Percentiles rank a stretch among this genome's conserved stretches.
These are phyloP conservation scores for Termitomyces eurrhizus DNA, from an alignment of 768 basidiomycete species.

Conservation along the genomic window DNA sequence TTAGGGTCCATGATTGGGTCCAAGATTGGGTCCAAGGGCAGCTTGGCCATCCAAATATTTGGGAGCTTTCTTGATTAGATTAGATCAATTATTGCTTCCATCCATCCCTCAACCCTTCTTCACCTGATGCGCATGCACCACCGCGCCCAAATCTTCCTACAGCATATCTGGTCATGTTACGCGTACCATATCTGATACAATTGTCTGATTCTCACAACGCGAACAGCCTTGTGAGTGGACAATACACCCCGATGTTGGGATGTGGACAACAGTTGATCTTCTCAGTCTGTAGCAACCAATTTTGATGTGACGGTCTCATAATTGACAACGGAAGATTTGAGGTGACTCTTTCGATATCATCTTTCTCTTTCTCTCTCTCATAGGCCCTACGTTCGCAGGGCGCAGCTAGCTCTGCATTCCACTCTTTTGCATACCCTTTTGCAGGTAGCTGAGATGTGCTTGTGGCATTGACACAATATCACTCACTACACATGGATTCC, in stretches of 20 bases:
- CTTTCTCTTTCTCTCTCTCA: constrained; percentile 5
- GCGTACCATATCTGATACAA: not conserved
- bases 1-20: not conserved
- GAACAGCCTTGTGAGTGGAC: not conserved
- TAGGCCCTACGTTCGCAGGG: constrained; percentile 21
- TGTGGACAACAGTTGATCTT: not conserved
- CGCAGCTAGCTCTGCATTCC: constrained; percentile 47
- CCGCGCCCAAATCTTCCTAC: not conserved
- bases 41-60: not conserved
- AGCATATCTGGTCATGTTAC: not conserved
- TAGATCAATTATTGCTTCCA: not conserved
- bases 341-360: not conserved
- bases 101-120: not conserved
- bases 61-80: not conserved
- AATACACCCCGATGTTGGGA: not conserved
- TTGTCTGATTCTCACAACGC: not conserved
- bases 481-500: constrained; percentile 19
- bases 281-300: constrained; percentile 8
- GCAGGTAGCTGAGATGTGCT: constrained; percentile 11
- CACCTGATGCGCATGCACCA: not conserved
- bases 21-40: not conserved
- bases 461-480: constrained; percentile 8
- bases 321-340: constrained; percentile 5
- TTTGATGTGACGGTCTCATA: constrained; percentile 4
- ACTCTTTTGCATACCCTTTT: constrained; percentile 33